A percentile compares a stretch with the other conserved stretches of the same genome.
Conservation (phyloP, 2,329 filamentous ascomycete genomes). For the Curvularia verruculosa region DNA sequence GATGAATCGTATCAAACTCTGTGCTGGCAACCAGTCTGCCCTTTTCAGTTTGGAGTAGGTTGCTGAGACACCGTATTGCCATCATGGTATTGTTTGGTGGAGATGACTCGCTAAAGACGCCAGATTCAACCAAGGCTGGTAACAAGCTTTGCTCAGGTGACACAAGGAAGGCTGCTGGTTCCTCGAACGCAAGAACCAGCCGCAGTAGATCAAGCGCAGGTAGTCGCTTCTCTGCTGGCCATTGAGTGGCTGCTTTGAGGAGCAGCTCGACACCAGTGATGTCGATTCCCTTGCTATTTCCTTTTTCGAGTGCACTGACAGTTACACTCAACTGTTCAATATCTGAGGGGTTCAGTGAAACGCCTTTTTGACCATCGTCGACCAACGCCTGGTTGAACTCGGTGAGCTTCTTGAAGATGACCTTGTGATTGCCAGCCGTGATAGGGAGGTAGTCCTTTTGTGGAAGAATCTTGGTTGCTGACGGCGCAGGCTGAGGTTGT, state of each 20-base stretch:
- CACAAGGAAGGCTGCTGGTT: constrained; percentile 66
- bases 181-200: constrained; percentile 72
- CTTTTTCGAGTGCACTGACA: constrained; percentile 66
- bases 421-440: constrained; percentile 70
- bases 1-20: constrained; percentile 65
- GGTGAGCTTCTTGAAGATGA: constrained; percentile 76
- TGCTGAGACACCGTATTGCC: constrained; percentile 78
- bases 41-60: constrained; percentile 77
- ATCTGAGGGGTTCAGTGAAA: constrained; percentile 75
- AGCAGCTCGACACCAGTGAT: constrained; percentile 66
- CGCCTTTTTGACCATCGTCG: constrained; percentile 71
- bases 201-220: constrained; percentile 87
- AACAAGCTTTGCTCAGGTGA: constrained; percentile 64
- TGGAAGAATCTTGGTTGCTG: constrained; percentile 69
- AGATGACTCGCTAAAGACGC: constrained; percentile 62
- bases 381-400: constrained; percentile 77
- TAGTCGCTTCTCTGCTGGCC: constrained; percentile 81
- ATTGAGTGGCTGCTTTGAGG: constrained; percentile 74
- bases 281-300: constrained; percentile 47
- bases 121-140: constrained; percentile 63
- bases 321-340: constrained; percentile 67
- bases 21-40: constrained; percentile 67
- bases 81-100: constrained; percentile 87
- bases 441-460: constrained; percentile 82
- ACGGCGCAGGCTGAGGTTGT: constrained; percentile 43